Evolutionary conservation across 371 early-diverging fungal genomes (phyloP), one percentile per base, ranked within the genome.

Genomic region (Polyrhizophydium stewartii): DNA sequence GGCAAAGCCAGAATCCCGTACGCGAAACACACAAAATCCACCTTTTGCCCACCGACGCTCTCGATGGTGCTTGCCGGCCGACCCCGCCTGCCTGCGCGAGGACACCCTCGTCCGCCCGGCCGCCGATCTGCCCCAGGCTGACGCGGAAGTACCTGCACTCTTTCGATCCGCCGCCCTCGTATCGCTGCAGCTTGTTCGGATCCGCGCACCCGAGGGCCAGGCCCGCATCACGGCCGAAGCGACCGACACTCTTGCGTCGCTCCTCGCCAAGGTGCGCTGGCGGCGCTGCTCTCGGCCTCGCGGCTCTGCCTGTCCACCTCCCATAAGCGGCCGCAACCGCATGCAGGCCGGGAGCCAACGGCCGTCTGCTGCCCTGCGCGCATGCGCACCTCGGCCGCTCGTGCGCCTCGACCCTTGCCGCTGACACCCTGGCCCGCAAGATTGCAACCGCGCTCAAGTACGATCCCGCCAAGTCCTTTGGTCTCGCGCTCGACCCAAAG

Each of bases 151-250:
- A n/a, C n/a, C n/a, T n/a, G n/a, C n/a, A n/a, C n/a, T n/a, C n/a
- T n/a, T n/a, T n/a, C n/a, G n/a, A n/a, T n/a, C n/a, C n/a, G n/a
- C n/a, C n/a, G n/a, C n/a, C n/a, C n/a, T n/a, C n/a, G n/a, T n/a
- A n/a, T n/a, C n/a, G n/a, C n/a, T n/a, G n/a, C 32, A 71, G 70
- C 58, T 92, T 62, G 82, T 94, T 52, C 88, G 95, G 60, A 75
- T 93, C 58, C 85, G 93, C 55, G 84, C 91, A 40, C 88, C 88
- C 55, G 88, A 89, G 37, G 93, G 92, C 58, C 92, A 90, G 79
- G 68, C 74, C 70, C 84, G 95, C 40, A 69, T 94, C 25, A 85
- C 89, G 51, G 81, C 87, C 43, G 85, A 87, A 38, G 74, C 84
- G 0, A 65, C 57, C 22, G 86, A 85, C 32, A 83, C 78, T 30